Evolutionary conservation across 164 flowering plant species (phyloP).

Genomic region (Houttuynia cordata): DNA sequence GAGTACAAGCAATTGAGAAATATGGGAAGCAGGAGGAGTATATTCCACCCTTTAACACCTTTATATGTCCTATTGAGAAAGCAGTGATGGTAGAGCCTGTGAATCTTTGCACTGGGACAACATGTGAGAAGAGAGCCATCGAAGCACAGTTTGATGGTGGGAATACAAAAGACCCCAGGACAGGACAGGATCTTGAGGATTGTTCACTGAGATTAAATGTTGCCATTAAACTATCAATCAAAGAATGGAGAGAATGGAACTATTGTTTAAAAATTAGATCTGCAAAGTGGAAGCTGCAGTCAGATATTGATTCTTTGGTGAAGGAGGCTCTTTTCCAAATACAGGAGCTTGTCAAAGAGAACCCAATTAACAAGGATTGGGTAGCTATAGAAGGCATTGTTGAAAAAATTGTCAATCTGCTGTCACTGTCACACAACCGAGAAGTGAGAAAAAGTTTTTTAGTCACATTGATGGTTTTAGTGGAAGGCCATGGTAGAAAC

Average conservation of each 20-base stretch:
- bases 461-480: slow-evolving; percentile 28
- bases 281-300: slow-evolving; percentile 29
- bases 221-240: slow-evolving; percentile 49
- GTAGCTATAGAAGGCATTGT: slow-evolving; percentile 49
- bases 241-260: slow-evolving; percentile 73
- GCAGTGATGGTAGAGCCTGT: slow-evolving; percentile 64
- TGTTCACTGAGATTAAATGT: slow-evolving; percentile 41
- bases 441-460: slow-evolving; percentile 30
- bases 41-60: slow-evolving; percentile 41
- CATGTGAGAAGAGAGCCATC: slow-evolving; percentile 52
- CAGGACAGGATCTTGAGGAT: slow-evolving; percentile 42
- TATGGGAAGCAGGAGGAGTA: slow-evolving; percentile 25
- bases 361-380: slow-evolving; percentile 63
- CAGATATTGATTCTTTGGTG: slow-evolving; percentile 18
- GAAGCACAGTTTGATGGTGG: slow-evolving; percentile 44
- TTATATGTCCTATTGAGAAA: slow-evolving; percentile 35
- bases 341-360: slow-evolving; percentile 40
- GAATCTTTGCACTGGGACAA: slow-evolving; percentile 58
- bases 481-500: slow-evolving; percentile 44
- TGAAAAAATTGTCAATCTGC: slow-evolving; percentile 24
- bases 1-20: slow-evolving; percentile 33
- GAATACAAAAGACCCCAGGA: slow-evolving; percentile 43
- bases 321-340: slow-evolving; percentile 41
- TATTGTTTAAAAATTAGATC: slow-evolving; percentile 50
- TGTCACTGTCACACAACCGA: slow-evolving; percentile 30